Evolutionary conservation across 257 asterid species (phyloP), one percentile per base, ranked within the genome.

Genomic region (Solanum clarkiae): DNA sequence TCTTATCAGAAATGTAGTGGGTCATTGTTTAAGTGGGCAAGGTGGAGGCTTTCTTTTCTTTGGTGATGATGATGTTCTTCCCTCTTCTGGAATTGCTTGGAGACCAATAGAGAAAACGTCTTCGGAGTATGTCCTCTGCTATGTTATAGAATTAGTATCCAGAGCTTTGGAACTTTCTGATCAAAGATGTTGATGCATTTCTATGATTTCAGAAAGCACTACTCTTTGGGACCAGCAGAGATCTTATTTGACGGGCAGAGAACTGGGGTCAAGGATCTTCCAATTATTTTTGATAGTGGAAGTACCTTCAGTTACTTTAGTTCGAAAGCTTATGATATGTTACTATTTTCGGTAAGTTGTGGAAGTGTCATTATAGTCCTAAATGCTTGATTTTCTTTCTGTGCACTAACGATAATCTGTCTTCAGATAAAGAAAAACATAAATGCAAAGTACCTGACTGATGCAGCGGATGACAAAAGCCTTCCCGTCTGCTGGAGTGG

Each of bases 401-500:
- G 5, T 44, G 40, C 26, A 49, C 84, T 49, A 24, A 86, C 62
- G 10, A 10, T 63, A 18, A 4, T 32, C 3, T 55, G 29, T 62
- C 86, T 83, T 32, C 94, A 94, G 99, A 90, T 96, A 36, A 93
- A 89, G 86, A 86, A 86, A 44, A 89, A 83, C 56, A 15, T 90
- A 66, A 87, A 89, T 5, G 90, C 87, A 42, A 85, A 87, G 60
- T 88, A 88, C 81, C 71, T 90, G 81, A 88, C 86, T 51, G 89
- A 88, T 65, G 95, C 94, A 14, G 86, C 36, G 2, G 92, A 92
- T 83, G 99, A 96, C 60, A 87, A 86, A 85, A 92, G 89, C 90
- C 99, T 96, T 54, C 97, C 98, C 1, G 59, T 94, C 13, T 96
- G 99, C 86, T 96, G 99, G 99, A 96, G 92, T 91, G 91, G 90